Base-by-base conservation (phyloP, 2,329 filamentous ascomycete species). In the Hymenoscyphus fraxineus region DNA sequence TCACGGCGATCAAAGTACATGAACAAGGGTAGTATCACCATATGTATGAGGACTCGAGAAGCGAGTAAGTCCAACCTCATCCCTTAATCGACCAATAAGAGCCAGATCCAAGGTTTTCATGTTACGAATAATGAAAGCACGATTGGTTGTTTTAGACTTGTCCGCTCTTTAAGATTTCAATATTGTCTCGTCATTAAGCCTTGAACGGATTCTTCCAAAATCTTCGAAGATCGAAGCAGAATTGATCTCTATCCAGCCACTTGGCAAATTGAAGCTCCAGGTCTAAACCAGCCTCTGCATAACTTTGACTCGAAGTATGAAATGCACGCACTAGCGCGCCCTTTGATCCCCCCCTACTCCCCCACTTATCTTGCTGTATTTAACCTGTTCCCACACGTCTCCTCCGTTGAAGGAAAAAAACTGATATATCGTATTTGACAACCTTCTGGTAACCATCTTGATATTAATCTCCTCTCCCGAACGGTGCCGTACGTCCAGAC, bases 391-490 rank as follows among this genome's bases (percentile, higher is more conserved):
- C 5, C 6, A 51, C n/a, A 19, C 47, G 22, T 12, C 47, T 27
- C 22, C 22, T 27, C 47, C 22, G 22, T 19, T 13, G 12, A 12
- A 12, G 22, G 9, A 4, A 22, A 13, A 54, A 13, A 63, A 63
- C 35, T 41, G 61, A 63, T 54, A 51, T 10, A 59, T 60, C 58
- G 60, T 19, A 64, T 51, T 51, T 19, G 19, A 54, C 13, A 31
- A 12, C 3, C 22, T 51, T 51, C 44, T 54, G 47, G 13, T n/a
- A 54, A 54, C 13, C 10, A 10, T 22, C 47, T 54, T 62, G 39
- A 63, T 12, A 51, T 63, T 64, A 41, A 39, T 22, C 47, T 54
- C 19, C 3, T 22, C 12, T 27, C 19, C 47, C 16, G n/a, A 54
- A 47, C n/a, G 7, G n/a, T 47, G 19, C 44, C 3, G 44, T 22